These are phyloP conservation scores for Lyophyllum atratum DNA, from an alignment of 768 basidiomycete species.

Conservation along the genomic window DNA sequence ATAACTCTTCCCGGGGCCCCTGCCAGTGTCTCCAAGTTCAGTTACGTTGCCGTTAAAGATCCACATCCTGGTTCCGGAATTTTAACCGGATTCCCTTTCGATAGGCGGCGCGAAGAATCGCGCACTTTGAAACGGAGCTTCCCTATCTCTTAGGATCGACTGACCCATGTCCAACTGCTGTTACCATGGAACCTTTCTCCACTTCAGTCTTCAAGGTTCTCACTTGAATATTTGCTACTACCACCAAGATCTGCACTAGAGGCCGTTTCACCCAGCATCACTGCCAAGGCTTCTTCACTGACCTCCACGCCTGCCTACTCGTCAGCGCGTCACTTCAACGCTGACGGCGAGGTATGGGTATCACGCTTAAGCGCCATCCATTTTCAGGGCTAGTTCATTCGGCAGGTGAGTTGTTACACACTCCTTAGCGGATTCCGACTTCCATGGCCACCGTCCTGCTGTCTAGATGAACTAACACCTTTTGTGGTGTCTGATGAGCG, in stretches of 20 bases:
- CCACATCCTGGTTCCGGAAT: slow-evolving; percentile 79
- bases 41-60: slow-evolving; percentile 69
- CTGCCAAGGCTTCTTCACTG: neutral
- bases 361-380: slow-evolving; percentile 66
- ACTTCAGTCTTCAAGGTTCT: slow-evolving; percentile 34
- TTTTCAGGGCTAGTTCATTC: slow-evolving; percentile 91
- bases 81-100: slow-evolving; percentile 80
- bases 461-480: slow-evolving; percentile 87
- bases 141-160: too few species aligned
- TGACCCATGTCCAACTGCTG: slow-evolving; percentile 86
- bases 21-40: too few species aligned
- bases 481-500: slow-evolving; percentile 85
- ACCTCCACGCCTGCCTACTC: neutral
- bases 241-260: neutral
- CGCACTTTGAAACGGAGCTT: too few species aligned
- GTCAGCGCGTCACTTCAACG: slow-evolving; percentile 45
- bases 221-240: neutral
- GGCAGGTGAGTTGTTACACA: slow-evolving; percentile 65
- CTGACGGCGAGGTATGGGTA: slow-evolving; percentile 84
- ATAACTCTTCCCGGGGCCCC: too few species aligned
- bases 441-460: slow-evolving; percentile 89
- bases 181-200: slow-evolving; percentile 88
- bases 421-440: slow-evolving; percentile 85
- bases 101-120: too few species aligned
- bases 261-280: neutral